Conservation (phyloP, 1,284 basidiomycete species). For the Apiotrichum gracile region DNA sequence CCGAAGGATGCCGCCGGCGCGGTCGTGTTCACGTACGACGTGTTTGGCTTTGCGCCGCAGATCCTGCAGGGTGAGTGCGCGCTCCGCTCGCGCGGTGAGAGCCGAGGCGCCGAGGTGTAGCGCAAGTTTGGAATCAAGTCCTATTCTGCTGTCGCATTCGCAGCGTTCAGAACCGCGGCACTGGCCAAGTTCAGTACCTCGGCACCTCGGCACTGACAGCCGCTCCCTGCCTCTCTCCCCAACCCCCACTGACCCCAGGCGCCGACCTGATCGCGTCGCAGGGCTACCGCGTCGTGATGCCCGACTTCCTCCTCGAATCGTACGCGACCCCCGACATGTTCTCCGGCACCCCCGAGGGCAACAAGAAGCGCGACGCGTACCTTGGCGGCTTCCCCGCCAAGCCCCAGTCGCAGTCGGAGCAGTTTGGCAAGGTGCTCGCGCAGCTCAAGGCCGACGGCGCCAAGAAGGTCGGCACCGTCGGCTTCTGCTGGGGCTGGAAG, state of each 20-base stretch:
- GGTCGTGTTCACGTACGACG: conserved; percentile 27
- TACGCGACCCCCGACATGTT: conserved; percentile 43
- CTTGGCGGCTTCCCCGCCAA: conserved; percentile 35
- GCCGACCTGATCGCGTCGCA: conserved; percentile 45
- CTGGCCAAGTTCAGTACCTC: no score
- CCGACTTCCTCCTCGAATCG: conserved; percentile 48
- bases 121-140: no score
- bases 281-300: conserved; percentile 48
- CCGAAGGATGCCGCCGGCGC: conserved; percentile 32
- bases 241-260: conserved; percentile 22
- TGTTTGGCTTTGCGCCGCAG: conserved; percentile 50
- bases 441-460: conserved; percentile 38
- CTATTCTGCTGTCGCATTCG: no score
- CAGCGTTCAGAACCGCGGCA: no score
- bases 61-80: conserved; percentile 47
- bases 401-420: conserved; percentile 30
- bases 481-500: conserved; percentile 49
- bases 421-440: conserved; percentile 34
- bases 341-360: conserved; percentile 19
- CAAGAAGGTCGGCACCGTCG: conserved; percentile 41
- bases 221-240: not conserved
- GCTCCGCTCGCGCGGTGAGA: conserved; percentile 28
- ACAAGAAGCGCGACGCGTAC: conserved; percentile 26
- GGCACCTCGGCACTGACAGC: no score
- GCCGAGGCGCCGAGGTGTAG: not conserved